Percentiles rank a stretch among this genome's conserved stretches.
Evolutionary conservation across 306 rosid species (phyloP).

Genomic region (Pueraria montana): DNA sequence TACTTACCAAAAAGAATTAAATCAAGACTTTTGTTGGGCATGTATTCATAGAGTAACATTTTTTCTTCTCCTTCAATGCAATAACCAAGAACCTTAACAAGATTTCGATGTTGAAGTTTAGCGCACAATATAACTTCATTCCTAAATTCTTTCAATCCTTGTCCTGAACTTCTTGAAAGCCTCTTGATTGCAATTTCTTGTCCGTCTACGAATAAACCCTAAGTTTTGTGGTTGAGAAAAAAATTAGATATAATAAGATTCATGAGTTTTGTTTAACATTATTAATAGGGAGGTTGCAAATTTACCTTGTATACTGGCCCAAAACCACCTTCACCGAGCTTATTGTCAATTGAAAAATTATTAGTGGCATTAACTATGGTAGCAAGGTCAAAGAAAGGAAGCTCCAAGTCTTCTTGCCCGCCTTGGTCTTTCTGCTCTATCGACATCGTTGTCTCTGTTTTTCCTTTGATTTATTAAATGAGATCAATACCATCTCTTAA

Average conservation of each 20-base stretch:
- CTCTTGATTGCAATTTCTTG: slow-evolving; percentile 7
- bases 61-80: neutral
- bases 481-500: neutral
- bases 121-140: slow-evolving; percentile 13
- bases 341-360: neutral
- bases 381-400: slow-evolving; percentile 4
- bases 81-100: neutral
- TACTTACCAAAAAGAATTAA: neutral
- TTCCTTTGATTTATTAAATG: neutral
- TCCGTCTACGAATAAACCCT: neutral
- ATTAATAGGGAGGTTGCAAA: neutral
- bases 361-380: neutral
- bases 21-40: slow-evolving; percentile 17
- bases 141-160: slow-evolving; percentile 11
- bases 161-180: neutral
- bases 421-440: neutral
- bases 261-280: neutral
- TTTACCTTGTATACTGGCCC: neutral
- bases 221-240: neutral
- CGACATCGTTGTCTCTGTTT: neutral
- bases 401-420: neutral
- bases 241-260: neutral
- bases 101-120: slow-evolving; percentile 1
- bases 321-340: slow-evolving; percentile 11
- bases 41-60: slow-evolving; percentile 8